Evolutionary conservation across 2,329 filamentous ascomycete species (phyloP).

Genomic region (Fusarium burgessii): DNA sequence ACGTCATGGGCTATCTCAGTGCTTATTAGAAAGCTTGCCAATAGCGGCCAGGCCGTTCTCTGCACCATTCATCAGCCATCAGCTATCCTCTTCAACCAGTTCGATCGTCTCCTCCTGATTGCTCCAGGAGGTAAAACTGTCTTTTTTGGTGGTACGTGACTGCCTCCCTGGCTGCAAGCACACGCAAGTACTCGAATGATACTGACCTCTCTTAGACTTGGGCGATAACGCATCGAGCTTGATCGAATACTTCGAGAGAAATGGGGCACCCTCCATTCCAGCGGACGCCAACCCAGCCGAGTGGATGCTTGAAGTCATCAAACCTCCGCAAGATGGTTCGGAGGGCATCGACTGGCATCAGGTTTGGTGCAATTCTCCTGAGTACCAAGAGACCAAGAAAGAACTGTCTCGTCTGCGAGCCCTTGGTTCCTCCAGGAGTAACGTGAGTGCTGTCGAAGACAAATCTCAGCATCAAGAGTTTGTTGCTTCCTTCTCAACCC

Average conservation of each 20-base stretch:
- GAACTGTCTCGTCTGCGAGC: conserved; percentile 25
- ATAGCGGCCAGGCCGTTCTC: conserved; percentile 58
- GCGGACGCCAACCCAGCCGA: conserved; percentile 72
- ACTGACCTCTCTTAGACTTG: conserved; percentile 21
- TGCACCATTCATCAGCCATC: conserved; percentile 62
- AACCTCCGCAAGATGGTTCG: conserved; percentile 34
- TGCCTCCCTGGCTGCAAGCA: no score
- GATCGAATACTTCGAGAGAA: conserved; percentile 69
- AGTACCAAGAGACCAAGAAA: conserved; percentile 46
- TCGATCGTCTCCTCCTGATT: conserved; percentile 67
- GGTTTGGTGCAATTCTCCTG: conserved; percentile 53
- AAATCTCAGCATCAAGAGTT: conserved; percentile 45
- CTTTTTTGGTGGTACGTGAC: conserved; percentile 66
- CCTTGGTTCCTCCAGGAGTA: neutral
- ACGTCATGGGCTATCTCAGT: conserved; percentile 80
- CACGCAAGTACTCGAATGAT: neutral
- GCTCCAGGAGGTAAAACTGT: conserved; percentile 68
- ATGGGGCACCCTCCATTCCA: conserved; percentile 67
- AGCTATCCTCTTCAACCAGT: conserved; percentile 57
- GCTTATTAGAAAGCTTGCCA: conserved; percentile 73
- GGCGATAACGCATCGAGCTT: conserved; percentile 59
- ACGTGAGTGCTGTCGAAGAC: neutral
- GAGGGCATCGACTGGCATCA: conserved; percentile 62
- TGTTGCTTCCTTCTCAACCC: conserved; percentile 46
- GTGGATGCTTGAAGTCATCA: conserved; percentile 67